Conservation (phyloP, 2,329 filamentous ascomycete genomes). For the Neofusicoccum umdonicola region DNA sequence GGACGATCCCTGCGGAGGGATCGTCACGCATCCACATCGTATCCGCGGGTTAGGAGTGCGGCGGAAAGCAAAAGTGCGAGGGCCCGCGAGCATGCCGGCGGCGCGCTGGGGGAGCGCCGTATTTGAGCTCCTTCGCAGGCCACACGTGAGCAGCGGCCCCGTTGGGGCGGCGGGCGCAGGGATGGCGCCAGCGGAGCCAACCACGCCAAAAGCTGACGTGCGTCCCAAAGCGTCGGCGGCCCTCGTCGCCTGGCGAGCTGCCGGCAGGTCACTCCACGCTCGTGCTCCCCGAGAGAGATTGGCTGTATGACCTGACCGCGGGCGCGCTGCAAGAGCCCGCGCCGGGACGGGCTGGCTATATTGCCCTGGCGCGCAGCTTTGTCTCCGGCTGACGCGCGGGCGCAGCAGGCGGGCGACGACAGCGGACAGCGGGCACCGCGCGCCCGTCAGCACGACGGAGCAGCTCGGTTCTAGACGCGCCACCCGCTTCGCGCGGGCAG, state of each 20-base stretch:
- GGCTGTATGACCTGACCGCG: neutral
- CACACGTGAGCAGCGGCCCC: neutral
- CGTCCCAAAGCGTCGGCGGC: neutral
- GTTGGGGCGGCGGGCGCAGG: neutral
- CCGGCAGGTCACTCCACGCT: neutral
- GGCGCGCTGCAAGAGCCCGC: neutral
- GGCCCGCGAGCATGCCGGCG: neutral
- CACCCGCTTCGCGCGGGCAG: neutral
- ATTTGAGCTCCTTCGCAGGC: neutral
- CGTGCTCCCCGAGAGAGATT: constrained; percentile 8
- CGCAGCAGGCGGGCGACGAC: neutral
- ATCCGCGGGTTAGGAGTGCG: neutral
- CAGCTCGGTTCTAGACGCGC: constrained; percentile 7
- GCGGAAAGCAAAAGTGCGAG: neutral
- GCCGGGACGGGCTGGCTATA: neutral
- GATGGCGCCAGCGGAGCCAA: neutral
- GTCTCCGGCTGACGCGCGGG: constrained; percentile 14
- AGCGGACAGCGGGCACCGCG: neutral
- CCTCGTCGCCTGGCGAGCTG: no score
- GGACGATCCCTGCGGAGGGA: neutral
- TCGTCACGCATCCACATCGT: neutral
- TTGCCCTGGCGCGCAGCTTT: neutral
- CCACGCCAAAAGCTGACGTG: neutral
- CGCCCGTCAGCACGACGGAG: constrained; percentile 7
- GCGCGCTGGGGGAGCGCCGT: neutral